Evolutionary conservation across 306 rosid genomes (phyloP), one percentile per base, ranked within the genome.

Genomic region (Quercus glauca): DNA sequence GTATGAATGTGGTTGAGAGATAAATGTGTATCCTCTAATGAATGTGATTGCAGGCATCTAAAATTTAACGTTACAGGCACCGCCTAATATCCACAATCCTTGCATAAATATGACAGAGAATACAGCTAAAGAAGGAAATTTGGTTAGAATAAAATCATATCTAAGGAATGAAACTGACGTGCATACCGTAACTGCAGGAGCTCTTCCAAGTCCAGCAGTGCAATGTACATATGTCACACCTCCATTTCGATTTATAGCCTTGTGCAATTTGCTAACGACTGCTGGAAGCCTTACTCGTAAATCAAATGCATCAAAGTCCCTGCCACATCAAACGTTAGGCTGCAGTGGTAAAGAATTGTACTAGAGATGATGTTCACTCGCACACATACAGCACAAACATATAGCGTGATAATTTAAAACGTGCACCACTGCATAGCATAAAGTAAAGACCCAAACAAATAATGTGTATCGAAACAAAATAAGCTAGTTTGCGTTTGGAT

Each of bases 161-260:
- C 64, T 45, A 20, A 78, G 25, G 79, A 68, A 76, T 28, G 73
- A 72, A 86, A 69, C 69, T 79, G 29, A 28, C 69, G 31, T 52
- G 84, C 89, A 67, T 90, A 91, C 98, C 80, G 84, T 92, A 87
- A 86, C 91, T 78, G 96, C 93, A 26, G 99, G 99, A 84, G 99
- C 99, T 87, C 99, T 90, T 82, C 99, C 99, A 73, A 96, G 89
- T 81, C 99, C 99, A 79, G 99, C 99, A 80, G 99, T 96, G 86
- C 99, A 96, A 80, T 96, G 99, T 71, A 96, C 75, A 80, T 93
- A 96, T 79, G 94, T 82, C 73, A 93, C 92, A 53, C 99, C 99
- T 73, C 98, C 99, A 75, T 88, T 93, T 78, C 78, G 80, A 69
- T 87, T 91, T 77, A 93, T 20, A 68, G 97, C 96, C 80, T 90